Percentiles rank a stretch among this genome's conserved stretches.
phyloP scores from a whole-genome alignment of 1,284 basidiomycete genomes.

The Irpex rosettiformis region DNA sequence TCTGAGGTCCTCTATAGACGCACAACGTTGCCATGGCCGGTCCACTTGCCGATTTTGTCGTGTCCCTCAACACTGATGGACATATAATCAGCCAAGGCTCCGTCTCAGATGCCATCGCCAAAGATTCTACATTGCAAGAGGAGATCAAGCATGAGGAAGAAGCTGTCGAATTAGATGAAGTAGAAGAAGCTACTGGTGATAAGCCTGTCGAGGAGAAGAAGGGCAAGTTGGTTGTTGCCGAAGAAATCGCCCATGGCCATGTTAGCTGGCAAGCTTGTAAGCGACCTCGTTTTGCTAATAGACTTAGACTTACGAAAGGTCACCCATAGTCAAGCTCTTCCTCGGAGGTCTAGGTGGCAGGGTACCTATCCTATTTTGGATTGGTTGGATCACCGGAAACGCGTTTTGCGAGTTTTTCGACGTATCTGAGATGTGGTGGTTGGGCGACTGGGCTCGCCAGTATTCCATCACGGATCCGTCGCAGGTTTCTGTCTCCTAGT shows the following conservation, averaged over 20 bases:
- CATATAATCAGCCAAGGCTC: slow-evolving; percentile 43
- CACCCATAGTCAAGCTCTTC: slow-evolving; percentile 26
- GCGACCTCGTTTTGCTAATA: slow-evolving; percentile 13
- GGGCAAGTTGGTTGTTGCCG: slow-evolving; percentile 52
- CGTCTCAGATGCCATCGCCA: slow-evolving; percentile 38
- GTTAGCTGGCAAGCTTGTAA: slow-evolving; percentile 43
- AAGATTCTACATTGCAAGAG: slow-evolving; percentile 30
- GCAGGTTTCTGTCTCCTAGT: slow-evolving; percentile 30
- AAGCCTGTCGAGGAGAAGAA: slow-evolving; percentile 26
- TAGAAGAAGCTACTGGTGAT: slow-evolving; percentile 30
- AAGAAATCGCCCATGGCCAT: slow-evolving; percentile 57
- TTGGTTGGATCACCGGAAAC: slow-evolving; percentile 23
- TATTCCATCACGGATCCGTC: slow-evolving; percentile 26
- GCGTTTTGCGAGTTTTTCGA: slow-evolving; percentile 21
- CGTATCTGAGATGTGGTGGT: slow-evolving; percentile 22
- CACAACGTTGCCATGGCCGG: slow-evolving; percentile 51
- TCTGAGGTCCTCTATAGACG: slow-evolving; percentile 12
- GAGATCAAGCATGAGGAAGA: slow-evolving; percentile 38
- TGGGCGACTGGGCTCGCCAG: slow-evolving; percentile 25
- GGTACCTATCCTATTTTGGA: slow-evolving; percentile 30
- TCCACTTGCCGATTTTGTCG: slow-evolving; percentile 60
- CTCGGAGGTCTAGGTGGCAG: slow-evolving; percentile 29
- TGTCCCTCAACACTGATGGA: slow-evolving; percentile 53
- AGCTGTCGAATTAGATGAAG: slow-evolving; percentile 35
- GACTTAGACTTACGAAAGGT: not conserved